Conservation (phyloP, 805 yeast species). For the Brettanomyces naardenensis region DNA sequence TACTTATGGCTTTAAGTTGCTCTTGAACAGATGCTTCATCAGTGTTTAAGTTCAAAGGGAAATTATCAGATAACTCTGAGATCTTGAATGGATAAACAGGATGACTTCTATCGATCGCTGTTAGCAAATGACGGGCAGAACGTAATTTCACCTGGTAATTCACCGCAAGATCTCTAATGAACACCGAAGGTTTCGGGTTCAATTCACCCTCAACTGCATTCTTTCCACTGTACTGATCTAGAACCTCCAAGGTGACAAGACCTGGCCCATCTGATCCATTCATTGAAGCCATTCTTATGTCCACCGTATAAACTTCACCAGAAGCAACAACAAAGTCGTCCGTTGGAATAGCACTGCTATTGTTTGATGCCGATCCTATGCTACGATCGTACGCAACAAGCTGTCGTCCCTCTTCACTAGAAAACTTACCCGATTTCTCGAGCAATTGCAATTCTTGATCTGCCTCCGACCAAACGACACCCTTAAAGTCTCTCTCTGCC, state of each 20-base stretch:
- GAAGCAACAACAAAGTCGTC: constrained; percentile 65
- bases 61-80: constrained; percentile 54
- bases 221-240: constrained; percentile 58
- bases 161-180: constrained; percentile 81
- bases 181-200: constrained; percentile 61
- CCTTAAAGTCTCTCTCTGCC: constrained; percentile 88
- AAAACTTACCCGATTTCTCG: constrained; percentile 29
- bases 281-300: constrained; percentile 71
- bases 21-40: constrained; percentile 16
- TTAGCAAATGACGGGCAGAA: constrained; percentile 62
- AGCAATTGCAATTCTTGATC: constrained; percentile 64
- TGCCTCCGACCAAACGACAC: constrained; percentile 81
- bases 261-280: constrained; percentile 47
- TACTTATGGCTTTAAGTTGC: constrained; percentile 37
- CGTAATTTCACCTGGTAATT: constrained; percentile 68
- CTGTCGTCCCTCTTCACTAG: constrained; percentile 25
- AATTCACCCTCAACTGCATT: constrained; percentile 45
- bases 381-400: constrained; percentile 30
- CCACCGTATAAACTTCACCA: constrained; percentile 85
- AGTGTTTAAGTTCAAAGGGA: constrained; percentile 42
- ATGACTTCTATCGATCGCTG: constrained; percentile 59
- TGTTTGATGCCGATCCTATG: constrained; percentile 29
- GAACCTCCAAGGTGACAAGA: constrained; percentile 55
- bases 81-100: constrained; percentile 92
- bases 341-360: constrained; percentile 53